A percentile compares a stretch with the other conserved stretches of the same genome.
Conservation (phyloP, 2,329 filamentous ascomycete species). For the Gnomoniopsis smithogilvyi region DNA sequence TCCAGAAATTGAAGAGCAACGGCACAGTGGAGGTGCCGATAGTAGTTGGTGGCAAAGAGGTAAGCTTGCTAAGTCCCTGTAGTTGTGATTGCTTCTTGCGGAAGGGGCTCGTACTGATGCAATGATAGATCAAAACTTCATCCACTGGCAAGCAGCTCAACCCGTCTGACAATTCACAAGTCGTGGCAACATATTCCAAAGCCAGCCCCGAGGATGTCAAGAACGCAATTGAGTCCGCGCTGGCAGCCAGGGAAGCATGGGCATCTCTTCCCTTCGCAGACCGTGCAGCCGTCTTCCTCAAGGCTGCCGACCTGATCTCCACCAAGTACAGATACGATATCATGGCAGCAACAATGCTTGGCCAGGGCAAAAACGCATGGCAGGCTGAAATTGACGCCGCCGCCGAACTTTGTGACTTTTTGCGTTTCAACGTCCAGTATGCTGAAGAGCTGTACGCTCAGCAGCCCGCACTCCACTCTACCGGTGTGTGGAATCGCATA, state of each 20-base stretch:
- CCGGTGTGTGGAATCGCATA: slow-evolving; percentile 86
- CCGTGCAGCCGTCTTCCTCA: slow-evolving; percentile 89
- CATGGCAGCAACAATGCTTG: slow-evolving; percentile 93
- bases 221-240: slow-evolving; percentile 76
- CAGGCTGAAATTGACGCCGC: slow-evolving; percentile 98
- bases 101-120: slow-evolving; percentile 16
- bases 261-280: slow-evolving; percentile 84
- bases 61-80: slow-evolving; percentile 42
- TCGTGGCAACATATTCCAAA: slow-evolving; percentile 80
- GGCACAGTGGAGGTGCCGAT: slow-evolving; percentile 76
- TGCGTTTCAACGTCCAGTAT: slow-evolving; percentile 92
- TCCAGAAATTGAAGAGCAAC: slow-evolving; percentile 66
- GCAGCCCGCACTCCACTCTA: slow-evolving; percentile 79
- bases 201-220: slow-evolving; percentile 74
- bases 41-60: slow-evolving; percentile 78
- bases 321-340: slow-evolving; percentile 95
- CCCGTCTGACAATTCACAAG: slow-evolving; percentile 73
- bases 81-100: neutral
- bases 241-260: slow-evolving; percentile 85
- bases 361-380: slow-evolving; percentile 98
- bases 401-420: slow-evolving; percentile 87
- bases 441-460: slow-evolving; percentile 86
- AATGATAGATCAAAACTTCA: slow-evolving; percentile 60
- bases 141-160: slow-evolving; percentile 70
- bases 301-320: slow-evolving; percentile 86